A percentile compares a stretch with the other conserved stretches of the same genome.
Conservation (phyloP, 805 yeast genomes). For the Pichia eremophila region DNA sequence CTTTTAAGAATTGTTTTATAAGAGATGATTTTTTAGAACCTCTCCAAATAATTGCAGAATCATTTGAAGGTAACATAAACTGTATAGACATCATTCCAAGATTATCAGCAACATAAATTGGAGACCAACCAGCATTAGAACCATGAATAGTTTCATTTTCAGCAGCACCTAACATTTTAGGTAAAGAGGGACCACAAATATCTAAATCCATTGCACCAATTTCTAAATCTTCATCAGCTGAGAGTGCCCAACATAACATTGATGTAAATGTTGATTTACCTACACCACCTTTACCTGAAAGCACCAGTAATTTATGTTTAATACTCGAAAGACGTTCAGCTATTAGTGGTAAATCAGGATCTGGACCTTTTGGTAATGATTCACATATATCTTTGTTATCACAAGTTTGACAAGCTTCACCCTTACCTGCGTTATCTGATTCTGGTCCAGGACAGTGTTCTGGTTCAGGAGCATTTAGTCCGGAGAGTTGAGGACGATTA, state of each 20-base stretch:
- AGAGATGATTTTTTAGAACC: conserved; percentile 93
- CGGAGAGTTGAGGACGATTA: conserved; percentile 1
- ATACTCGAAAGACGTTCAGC: conserved; percentile 53
- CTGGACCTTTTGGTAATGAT: conserved; percentile 81
- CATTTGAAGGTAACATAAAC: conserved; percentile 87
- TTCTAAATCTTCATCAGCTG: conserved; percentile 71
- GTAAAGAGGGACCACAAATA: conserved; percentile 95
- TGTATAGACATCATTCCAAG: conserved; percentile 93
- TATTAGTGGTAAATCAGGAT: conserved; percentile 79
- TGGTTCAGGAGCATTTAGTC: conserved; percentile 66
- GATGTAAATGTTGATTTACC: conserved; percentile 95
- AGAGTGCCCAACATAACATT: conserved; percentile 94
- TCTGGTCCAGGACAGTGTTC: conserved; percentile 99
- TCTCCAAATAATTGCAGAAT: conserved; percentile 93
- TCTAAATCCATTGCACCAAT: conserved; percentile 97
- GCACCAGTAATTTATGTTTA: conserved; percentile 69
- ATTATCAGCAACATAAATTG: conserved; percentile 92
- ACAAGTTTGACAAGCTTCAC: conserved; percentile 91
- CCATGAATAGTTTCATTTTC: conserved; percentile 85
- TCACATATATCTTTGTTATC: conserved; percentile 89
- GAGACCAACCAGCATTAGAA: conserved; percentile 91
- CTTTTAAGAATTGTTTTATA: conserved; percentile 87
- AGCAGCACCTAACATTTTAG: conserved; percentile 87
- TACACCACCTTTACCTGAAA: conserved; percentile 90
- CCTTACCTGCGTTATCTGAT: conserved; percentile 85